Base-by-base conservation (phyloP, 1,284 basidiomycete species). In the Heterobasidion occidentale region DNA sequence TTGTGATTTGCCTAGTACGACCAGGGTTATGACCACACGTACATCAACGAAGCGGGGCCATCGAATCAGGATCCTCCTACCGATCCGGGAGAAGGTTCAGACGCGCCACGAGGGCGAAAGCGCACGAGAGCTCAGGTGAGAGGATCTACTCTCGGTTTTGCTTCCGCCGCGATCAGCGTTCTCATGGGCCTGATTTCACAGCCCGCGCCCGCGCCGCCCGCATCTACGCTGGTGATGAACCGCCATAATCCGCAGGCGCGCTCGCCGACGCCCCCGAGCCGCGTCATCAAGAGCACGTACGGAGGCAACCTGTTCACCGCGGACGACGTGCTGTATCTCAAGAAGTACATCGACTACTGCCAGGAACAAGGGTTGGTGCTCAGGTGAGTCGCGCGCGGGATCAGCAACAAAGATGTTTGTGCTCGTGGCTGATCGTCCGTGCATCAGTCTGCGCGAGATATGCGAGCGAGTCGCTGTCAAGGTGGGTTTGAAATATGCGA, bases 301-400 rank as follows among this genome's bases (percentile, higher is more conserved):
- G 89, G 89, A 48, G 90, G 89, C 2, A 91, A 92, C 64, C 65
- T 90, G 45, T 92, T 91, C 65, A 92, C 89, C 0, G 77, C 83
- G 0, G 89, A 91, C 52, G 89, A 92, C 65, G 79, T 91, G 27
- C 54, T 80, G 47, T 92, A 91, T 66, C 75, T 92, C 59, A 88
- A 90, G 65, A 84, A 82, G 64, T 91, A 92, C 65, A 91, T 92
- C 52, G 88, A 90, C 62, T 92, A 90, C 63, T 91, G 89, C 64
- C 88, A 89, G 62, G 86, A 89, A 58, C 86, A 90, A 67, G 89
- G 89, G 38, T 68, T 90, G 6, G 86, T 90, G 8, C 71, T 92
- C 46, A 90, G 52, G 52, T 53, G 15, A 7, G 36, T 45, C 12
- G 8, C 46, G 46, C 20, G 19, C 45, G 35, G 11, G 9, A 20